Evolutionary conservation across 768 basidiomycete species (phyloP), one percentile per base, ranked within the genome.

Genomic region (Boletus tomentosulus): DNA sequence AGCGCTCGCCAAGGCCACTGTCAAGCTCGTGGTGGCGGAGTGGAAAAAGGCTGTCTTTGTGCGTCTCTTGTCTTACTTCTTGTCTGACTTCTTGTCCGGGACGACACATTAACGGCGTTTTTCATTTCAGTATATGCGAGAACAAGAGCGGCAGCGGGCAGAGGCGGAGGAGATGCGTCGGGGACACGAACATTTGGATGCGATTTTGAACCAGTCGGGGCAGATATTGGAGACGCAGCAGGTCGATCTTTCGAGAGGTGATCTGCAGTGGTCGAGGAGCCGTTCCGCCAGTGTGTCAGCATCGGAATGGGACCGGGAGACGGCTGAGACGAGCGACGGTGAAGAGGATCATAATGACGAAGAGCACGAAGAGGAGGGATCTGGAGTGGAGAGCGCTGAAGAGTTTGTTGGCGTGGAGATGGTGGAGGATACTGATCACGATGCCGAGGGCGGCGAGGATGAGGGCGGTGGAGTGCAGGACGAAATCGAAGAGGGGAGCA

Each of bases 11-110:
- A 90, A 88, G 71, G 78, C 81, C 22, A 85, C 89, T 0, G 76
- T 87, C 46, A 83, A 81, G 60, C 71, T 84, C 62, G 83, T 97
- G 28, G 77, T 80, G 30, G 77, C 76, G 8, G 87, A 92, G 64
- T 98, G 95, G 95, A 89, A 87, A 69, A 84, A 89, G 64, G 94
- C 90, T 8, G 83, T 94, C 43, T 84, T 84, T 61, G 90, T 89
- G 63, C 64, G 90, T 79, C 4, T 37, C 16, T 15, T 25, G 41
- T 27, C 19, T 25, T 43, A 9, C 24, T 12, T 28, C 24, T 12
- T 28, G 43, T 11, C 3, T n/a, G 22, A 19, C 19, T 19, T 46
- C 28, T 30, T 15, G 16, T 33, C 33, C 13, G 33, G 33, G 34
- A 4, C 7, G 30, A 31, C 30, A 31, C 30, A 35, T 43, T 56